Base-by-base conservation (phyloP, 2,329 filamentous ascomycete species). In the Fusarium incarnatum region DNA sequence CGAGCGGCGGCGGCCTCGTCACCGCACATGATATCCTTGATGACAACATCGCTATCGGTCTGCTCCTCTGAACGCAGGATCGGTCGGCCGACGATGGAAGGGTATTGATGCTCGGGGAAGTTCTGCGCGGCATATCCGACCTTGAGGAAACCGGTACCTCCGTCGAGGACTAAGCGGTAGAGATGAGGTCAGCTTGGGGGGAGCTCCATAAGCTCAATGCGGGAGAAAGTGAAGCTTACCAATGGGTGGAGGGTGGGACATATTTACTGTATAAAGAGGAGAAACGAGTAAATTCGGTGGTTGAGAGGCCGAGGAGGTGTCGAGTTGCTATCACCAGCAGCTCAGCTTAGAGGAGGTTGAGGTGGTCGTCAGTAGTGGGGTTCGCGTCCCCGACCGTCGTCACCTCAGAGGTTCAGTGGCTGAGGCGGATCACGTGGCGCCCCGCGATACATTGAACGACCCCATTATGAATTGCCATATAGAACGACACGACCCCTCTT, bases 21-120 rank as follows among this genome's bases (percentile, higher is more conserved):
- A 80, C 96, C 96, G 83, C 95, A 98, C 96, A 99, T 99, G 80
- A 99, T 98, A 84, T 99, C 96, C 88, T 98, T 98, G 82, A 89
- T 92, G 82, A 88, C 91, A 85, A 88, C 76, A 78, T 88, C 83
- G 78, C 82, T 84, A 79, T 84, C 83, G 75, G 85, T 86, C 79
- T 87, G 87, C 83, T 99, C 96, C 86, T 99, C 96, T 68, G 94
- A 94, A 83, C 96, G 94, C 78, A 99, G 89, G 82, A 99, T 99
- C 54, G 96, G 96, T 76, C 96, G 93, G 80, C 96, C 96, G 81
- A 99, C 94, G 82, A 99, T 98, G 74, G 95, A 98, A 60, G 96
- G 96, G 83, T 94, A 98, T 84, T 98, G 95, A 83, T 97, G 94
- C 84, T 98, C 96, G 81, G 96, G 96, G 84, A 99, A 99, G 87